Evolutionary conservation across 306 rosid species (phyloP).

Genomic region (Rubus idaeus): DNA sequence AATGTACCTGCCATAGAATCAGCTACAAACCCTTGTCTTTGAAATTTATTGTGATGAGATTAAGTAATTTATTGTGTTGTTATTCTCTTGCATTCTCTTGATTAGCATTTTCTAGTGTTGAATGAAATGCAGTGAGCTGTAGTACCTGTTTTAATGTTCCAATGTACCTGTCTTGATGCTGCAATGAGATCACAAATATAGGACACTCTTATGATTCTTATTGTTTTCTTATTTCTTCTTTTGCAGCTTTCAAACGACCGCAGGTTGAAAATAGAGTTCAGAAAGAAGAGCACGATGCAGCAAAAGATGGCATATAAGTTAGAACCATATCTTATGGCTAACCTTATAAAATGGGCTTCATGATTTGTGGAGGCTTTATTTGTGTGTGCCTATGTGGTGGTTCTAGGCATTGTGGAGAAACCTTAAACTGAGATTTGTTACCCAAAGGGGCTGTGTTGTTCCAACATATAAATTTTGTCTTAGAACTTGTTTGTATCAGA

Average conservation of each 20-base stretch:
- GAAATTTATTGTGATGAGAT: no score
- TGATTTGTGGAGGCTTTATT: conserved; percentile 7
- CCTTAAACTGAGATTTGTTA: not conserved
- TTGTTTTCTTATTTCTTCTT: conserved; percentile 8
- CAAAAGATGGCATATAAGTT: conserved; percentile 23
- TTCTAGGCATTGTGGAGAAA: conserved; percentile 9
- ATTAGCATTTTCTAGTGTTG: no score
- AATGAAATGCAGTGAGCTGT: not conserved
- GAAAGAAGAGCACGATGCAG: conserved; percentile 29
- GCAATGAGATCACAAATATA: not conserved
- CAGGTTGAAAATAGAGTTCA: conserved; percentile 27
- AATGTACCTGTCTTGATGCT: not conserved
- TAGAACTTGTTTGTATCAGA: not conserved
- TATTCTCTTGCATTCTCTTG: not conserved
- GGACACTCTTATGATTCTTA: not conserved
- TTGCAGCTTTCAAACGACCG: conserved; percentile 35
- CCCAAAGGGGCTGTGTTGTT: conserved; percentile 14
- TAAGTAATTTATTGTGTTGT: no score
- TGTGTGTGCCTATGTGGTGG: not conserved
- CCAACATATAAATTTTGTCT: conserved; percentile 35
- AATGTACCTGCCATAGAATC: not conserved
- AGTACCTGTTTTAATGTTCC: not conserved
- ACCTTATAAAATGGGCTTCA: not conserved
- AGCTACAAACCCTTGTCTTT: not conserved
- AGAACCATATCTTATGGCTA: conserved; percentile 17